These are phyloP conservation scores for Setaria viridis DNA, from an alignment of 202 grass and related monocot species.

Conservation along the genomic window DNA sequence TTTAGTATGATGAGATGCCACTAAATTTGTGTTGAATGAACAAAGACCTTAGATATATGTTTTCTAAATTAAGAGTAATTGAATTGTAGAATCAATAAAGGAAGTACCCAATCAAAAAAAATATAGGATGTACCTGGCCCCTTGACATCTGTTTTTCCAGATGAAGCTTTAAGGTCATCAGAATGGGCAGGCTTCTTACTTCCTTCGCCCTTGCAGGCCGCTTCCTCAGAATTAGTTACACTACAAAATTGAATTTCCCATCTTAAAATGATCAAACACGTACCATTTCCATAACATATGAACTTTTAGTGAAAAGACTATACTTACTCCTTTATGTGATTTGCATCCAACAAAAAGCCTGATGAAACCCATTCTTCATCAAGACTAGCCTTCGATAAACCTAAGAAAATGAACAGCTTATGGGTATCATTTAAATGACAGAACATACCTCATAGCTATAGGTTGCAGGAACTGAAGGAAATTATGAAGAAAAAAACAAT, in stretches of 20 bases:
- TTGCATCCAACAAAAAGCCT: conserved; percentile 23
- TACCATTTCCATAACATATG: background rate
- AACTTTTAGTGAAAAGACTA: conserved; percentile 5
- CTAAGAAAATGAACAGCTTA: conserved; percentile 21
- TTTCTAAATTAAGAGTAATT: conserved; percentile 10
- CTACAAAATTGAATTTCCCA: conserved; percentile 43
- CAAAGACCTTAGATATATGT: background rate
- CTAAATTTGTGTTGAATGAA: background rate
- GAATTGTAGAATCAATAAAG: background rate
- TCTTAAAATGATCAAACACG: background rate
- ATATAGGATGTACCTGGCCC: conserved; percentile 21
- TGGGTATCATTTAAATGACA: background rate
- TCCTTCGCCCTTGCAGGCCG: conserved; percentile 11
- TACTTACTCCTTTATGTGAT: conserved; percentile 17
- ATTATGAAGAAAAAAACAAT: background rate
- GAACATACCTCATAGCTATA: background rate
- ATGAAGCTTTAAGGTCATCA: background rate
- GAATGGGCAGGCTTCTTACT: background rate
- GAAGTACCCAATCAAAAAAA: conserved; percentile 21
- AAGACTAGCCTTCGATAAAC: background rate
- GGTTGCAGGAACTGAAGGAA: conserved; percentile 13
- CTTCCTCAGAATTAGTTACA: conserved; percentile 18
- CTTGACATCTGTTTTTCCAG: conserved; percentile 11
- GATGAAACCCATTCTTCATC: conserved; percentile 21
- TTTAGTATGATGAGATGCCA: background rate